Base-by-base conservation (phyloP, 2,329 filamentous ascomycete species). In the Acrocalymma vagum region DNA sequence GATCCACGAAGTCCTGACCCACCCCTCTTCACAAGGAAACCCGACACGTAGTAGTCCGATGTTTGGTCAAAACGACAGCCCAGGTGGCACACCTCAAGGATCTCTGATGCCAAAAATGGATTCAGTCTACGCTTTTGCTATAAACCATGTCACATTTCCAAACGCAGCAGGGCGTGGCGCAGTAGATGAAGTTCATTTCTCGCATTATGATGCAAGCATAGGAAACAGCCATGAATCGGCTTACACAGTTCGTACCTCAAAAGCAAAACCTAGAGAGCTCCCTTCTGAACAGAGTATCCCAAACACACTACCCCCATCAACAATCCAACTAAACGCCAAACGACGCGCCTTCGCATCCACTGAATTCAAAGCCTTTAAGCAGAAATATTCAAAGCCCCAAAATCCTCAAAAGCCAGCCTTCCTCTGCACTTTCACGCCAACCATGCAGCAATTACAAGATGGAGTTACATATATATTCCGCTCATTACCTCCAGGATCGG, bases 401-500 rank as follows among this genome's bases (percentile, higher is more conserved):
- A n/a, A n/a, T n/a, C n/a, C n/a, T 25, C 13, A 7, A 13, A 23
- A 16, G 10, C 32, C 20, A 24, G n/a, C 32, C 4, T 35, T 35
- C 26, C 32, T 26, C 11, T 4, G 5, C 5, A 8, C 17, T 9
- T 9, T 5, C 14, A 27, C 21, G n/a, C 32, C 32, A 11, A 16
- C 10, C 16, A 16, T 35, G n/a, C 5, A 18, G 14, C 34, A 37
- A 29, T 25, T 37, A 6, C 34, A 29, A 6, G 34, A 37, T 6
- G 16, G 24, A 5, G n/a, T 37, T 6, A 9, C 15, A 11, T 21
- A 28, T 14, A 21, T 37, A 7, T 37, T 37, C 17, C 34, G 18
- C 6, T 25, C 23, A 14, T 8, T 29, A 7, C 15, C 25, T 9
- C n/a, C 13, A 11, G 6, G 9, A 9, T 10, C 3, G 4, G 27